phyloP scores from a whole-genome alignment of 768 basidiomycete genomes.

The Strobilomyces confusus region DNA sequence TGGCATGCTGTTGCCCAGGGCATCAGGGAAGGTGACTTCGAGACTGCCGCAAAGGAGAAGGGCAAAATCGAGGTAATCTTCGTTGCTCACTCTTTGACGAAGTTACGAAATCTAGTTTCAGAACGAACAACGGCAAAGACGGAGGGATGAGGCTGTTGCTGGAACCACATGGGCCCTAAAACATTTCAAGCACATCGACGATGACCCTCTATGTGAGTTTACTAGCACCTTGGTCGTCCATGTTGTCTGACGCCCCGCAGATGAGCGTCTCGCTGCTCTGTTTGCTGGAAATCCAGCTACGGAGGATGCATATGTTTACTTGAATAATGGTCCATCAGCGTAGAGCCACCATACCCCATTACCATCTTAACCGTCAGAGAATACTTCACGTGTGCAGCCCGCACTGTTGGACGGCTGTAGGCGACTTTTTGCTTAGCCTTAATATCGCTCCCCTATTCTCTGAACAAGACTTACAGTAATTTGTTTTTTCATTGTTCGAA shows the following conservation, averaged over 20 bases:
- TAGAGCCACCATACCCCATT: constrained; percentile 16
- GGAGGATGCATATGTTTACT: constrained; percentile 76
- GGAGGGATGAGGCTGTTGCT: constrained; percentile 77
- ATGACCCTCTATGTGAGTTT: constrained; percentile 68
- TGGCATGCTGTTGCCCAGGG: constrained; percentile 89
- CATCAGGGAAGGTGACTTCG: constrained; percentile 88
- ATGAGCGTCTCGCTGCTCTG: constrained; percentile 59
- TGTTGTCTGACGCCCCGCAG: constrained; percentile 21
- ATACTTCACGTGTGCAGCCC: constrained; percentile 3
- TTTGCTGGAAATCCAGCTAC: constrained; percentile 63
- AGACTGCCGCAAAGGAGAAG: constrained; percentile 87
- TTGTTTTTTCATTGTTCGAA: neutral
- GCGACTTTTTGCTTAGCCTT: constrained; percentile 17
- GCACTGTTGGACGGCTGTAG: constrained; percentile 7
- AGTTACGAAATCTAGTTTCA: constrained; percentile 28
- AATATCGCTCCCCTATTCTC: constrained; percentile 4
- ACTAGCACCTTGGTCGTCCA: neutral
- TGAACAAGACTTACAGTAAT: no score
- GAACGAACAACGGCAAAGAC: constrained; percentile 90
- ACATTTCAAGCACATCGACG: constrained; percentile 69
- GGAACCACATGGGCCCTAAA: constrained; percentile 70
- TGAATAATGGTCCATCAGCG: constrained; percentile 44
- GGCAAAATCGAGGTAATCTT: constrained; percentile 75
- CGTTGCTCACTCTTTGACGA: neutral
- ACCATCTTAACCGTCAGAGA: constrained; percentile 1